Evolutionary conservation across 1,139 yeast species (phyloP), one percentile per base, ranked within the genome.

Genomic region (Sugiyamaella sp.): DNA sequence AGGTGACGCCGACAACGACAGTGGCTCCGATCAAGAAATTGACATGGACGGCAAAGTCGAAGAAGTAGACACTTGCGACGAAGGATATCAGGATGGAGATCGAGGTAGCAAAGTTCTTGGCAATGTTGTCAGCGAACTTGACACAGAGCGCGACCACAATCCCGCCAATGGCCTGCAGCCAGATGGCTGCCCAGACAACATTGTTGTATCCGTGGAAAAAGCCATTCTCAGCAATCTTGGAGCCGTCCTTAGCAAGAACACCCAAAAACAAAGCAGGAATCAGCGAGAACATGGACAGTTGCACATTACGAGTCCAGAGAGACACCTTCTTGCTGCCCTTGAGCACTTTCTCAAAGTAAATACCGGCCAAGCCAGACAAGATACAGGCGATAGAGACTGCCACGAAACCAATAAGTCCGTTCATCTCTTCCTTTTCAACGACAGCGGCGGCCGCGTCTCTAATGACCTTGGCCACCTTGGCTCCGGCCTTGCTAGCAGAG

Each of bases 51-150:
- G 57, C 61, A 47, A 74, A 72, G 54, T 66, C 73, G 54, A 74
- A 65, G 52, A 70, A 66, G 55, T 63, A 57, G 24, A 72, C 70
- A 27, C 71, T 65, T 8, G 76, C 76, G 16, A 73, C 57, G 48
- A 71, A 72, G 10, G 76, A 72, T 17, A 74, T 63, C 46, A 74
- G 63, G 54, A 74, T 74, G 1, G 76, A 71, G 46, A 74, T 68
- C 9, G 75, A 70, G 2, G 77, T 74, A 3, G 77, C 76, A 61
- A 74, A 74, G 65, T 74, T 74, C 62, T 73, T 73, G 49, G 74
- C 74, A 54, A 73, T 73, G 59, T 72, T 73, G 63, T 73, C 77
- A 24, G 77, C 77, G 56, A 68, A 73, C 55, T 74, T 74, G 54
- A 73, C 77, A 52, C 75, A 73, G 32, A 73, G 58, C 2, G 77